Percentiles rank a stretch among this genome's conserved stretches.
Evolutionary conservation across 169 alveolate species (phyloP).

Genomic region (Ichthyophthirius multifiliis): DNA sequence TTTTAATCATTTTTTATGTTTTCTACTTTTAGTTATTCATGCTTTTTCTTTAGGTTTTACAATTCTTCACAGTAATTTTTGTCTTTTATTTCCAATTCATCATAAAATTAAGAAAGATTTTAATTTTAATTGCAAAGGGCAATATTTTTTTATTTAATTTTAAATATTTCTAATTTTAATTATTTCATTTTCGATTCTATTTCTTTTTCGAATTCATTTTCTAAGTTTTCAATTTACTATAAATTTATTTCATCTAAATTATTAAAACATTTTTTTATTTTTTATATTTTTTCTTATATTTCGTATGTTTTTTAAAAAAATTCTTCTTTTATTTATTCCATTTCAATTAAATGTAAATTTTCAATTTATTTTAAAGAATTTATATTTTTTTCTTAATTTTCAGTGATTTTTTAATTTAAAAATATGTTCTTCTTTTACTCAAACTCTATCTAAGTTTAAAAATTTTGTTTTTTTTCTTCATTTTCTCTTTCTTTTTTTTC

Average conservation of each 20-base stretch:
- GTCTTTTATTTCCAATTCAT: conserved; percentile 25
- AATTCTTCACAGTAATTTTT: conserved; percentile 15
- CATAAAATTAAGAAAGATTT: conserved; percentile 1
- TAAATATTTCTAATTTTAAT: conserved; percentile 31
- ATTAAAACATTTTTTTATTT: no score
- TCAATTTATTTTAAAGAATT: conserved; percentile 11
- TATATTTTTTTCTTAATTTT: conserved; percentile 20
- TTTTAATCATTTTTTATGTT: conserved; percentile 43
- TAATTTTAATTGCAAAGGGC: conserved; percentile 17
- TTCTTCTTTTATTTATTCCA: not conserved
- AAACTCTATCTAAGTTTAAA: no score
- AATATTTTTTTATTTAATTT: conserved; percentile 26
- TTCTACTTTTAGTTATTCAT: conserved; percentile 28
- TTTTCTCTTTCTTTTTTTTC: no score
- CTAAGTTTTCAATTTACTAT: conserved; percentile 36
- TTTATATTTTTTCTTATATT: conserved; percentile 33
- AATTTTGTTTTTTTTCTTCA: no score
- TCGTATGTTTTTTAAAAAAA: not conserved
- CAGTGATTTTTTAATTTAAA: not conserved
- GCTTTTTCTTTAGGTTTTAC: conserved; percentile 9
- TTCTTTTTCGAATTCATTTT: conserved; percentile 36
- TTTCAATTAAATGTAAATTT: not conserved
- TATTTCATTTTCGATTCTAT: conserved; percentile 39
- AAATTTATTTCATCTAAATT: no score
- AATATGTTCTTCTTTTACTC: no score